phyloP scores from a whole-genome alignment of 768 basidiomycete genomes.

The Rhizopogon vinicolor region DNA sequence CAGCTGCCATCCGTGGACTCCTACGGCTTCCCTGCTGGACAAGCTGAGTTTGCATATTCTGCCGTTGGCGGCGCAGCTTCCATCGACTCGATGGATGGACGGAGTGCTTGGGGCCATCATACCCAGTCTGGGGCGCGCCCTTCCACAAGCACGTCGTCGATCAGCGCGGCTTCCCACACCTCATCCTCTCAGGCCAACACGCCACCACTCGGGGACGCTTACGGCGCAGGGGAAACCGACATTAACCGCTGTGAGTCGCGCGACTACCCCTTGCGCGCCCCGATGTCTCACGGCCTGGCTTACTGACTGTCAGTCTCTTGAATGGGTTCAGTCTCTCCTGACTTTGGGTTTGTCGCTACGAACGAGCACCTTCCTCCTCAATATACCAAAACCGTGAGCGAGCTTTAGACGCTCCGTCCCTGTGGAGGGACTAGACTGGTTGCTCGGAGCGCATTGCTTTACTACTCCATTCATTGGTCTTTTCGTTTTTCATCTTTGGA shows the following conservation, averaged over 20 bases:
- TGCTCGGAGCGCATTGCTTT: constrained; percentile 22
- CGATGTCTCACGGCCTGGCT: constrained; percentile 33
- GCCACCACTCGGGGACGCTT: constrained; percentile 63
- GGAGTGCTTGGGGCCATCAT: constrained; percentile 38
- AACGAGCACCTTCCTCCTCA: constrained; percentile 68
- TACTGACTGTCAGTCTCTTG: constrained; percentile 43
- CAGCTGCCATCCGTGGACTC: constrained; percentile 70
- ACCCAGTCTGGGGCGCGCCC: constrained; percentile 48
- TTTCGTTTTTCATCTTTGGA: constrained; percentile 24
- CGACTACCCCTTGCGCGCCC: constrained; percentile 10
- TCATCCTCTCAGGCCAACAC: constrained; percentile 82
- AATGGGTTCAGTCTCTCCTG: constrained; percentile 64
- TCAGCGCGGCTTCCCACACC: constrained; percentile 71
- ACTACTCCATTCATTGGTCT: constrained; percentile 17
- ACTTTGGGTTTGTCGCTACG: constrained; percentile 82
- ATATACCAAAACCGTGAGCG: constrained; percentile 55
- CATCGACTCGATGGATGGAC: constrained; percentile 34
- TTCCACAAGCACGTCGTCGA: constrained; percentile 67
- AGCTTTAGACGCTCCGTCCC: constrained; percentile 34
- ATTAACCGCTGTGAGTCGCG: constrained; percentile 77
- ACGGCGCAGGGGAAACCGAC: constrained; percentile 64
- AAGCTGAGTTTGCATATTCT: constrained; percentile 80
- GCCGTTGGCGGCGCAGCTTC: constrained; percentile 45
- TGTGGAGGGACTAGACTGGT: constrained; percentile 25
- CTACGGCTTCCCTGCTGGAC: constrained; percentile 58